Evolutionary conservation across 768 basidiomycete genomes (phyloP).

Genomic region (Sporobolomyces phaffii): DNA sequence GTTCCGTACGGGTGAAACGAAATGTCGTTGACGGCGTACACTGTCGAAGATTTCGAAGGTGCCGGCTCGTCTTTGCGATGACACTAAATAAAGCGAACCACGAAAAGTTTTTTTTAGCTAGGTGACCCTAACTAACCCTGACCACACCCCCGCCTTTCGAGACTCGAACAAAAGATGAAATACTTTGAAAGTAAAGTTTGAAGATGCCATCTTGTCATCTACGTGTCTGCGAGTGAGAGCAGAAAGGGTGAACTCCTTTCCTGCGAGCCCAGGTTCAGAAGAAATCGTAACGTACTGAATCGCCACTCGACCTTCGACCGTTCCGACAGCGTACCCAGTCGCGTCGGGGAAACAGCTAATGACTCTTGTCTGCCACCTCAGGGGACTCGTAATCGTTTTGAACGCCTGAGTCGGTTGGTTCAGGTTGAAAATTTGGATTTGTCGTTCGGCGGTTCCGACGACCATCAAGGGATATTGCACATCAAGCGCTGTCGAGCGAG

Average conservation of each 20-base stretch:
- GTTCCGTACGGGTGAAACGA: slow-evolving; percentile 79
- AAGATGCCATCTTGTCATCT: slow-evolving; percentile 47
- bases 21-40: slow-evolving; percentile 79
- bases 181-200: slow-evolving; percentile 78
- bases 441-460: slow-evolving; percentile 85
- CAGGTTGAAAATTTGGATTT: slow-evolving; percentile 83
- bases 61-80: slow-evolving; percentile 59
- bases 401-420: slow-evolving; percentile 61
- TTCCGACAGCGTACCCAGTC: slow-evolving; percentile 49
- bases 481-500: slow-evolving; percentile 26
- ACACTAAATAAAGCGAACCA: too few relatives aligned
- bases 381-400: slow-evolving; percentile 57
- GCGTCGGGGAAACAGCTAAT: slow-evolving; percentile 48
- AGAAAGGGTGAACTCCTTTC: too few relatives aligned
- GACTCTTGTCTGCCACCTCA: slow-evolving; percentile 90
- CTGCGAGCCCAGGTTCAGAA: too few relatives aligned
- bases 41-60: slow-evolving; percentile 56
- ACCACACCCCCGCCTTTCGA: too few relatives aligned
- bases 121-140: too few relatives aligned
- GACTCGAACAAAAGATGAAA: too few relatives aligned
- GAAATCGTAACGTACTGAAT: slow-evolving; percentile 66
- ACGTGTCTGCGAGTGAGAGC: slow-evolving; percentile 24
- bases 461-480: slow-evolving; percentile 50
- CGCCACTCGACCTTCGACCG: slow-evolving; percentile 67
- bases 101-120: too few relatives aligned